These are phyloP conservation scores for Hypoxylon lienhwacheense DNA, from an alignment of 495 filamentous ascomycete species.

Conservation along the genomic window DNA sequence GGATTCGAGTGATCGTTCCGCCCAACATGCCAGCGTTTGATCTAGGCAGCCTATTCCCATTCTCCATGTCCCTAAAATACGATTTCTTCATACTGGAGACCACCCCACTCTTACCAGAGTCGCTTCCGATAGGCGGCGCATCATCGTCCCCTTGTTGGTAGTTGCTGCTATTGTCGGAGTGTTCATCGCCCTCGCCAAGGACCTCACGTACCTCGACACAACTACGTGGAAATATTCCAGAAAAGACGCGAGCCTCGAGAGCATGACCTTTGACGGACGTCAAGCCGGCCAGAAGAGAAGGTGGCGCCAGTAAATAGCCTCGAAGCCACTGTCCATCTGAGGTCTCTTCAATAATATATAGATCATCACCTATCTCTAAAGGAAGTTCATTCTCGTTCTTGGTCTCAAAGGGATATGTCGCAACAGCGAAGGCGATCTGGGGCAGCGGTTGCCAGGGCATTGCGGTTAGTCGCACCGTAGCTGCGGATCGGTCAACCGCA, in stretches of 20 bases:
- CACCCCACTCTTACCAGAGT: constrained; percentile 53
- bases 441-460: constrained; percentile 98
- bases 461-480: constrained; percentile 39
- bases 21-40: constrained; percentile 33
- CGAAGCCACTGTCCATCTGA: constrained; percentile 85
- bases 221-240: constrained; percentile 90
- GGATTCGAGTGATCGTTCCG: constrained; percentile 2
- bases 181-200: constrained; percentile 61
- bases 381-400: constrained; percentile 89
- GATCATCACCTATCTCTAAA: constrained; percentile 93
- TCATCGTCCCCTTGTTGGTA: constrained; percentile 35
- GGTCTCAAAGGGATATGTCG: constrained; percentile 87
- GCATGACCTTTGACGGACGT: constrained; percentile 91
- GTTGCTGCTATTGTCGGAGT: constrained; percentile 46
- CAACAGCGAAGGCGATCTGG: constrained; percentile 96
- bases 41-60: constrained; percentile 27
- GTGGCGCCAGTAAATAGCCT: constrained; percentile 92
- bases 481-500: constrained; percentile 41
- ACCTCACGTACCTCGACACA: constrained; percentile 84
- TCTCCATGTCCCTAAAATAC: constrained; percentile 18
- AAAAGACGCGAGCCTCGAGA: constrained; percentile 92
- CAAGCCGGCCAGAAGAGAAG: constrained; percentile 86
- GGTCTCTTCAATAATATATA: constrained; percentile 98
- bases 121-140: constrained; percentile 39
- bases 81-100: constrained; percentile 39